Evolutionary conservation across 371 early-diverging fungal genomes (phyloP).

Genomic region (Capniomyces stellatus): DNA sequence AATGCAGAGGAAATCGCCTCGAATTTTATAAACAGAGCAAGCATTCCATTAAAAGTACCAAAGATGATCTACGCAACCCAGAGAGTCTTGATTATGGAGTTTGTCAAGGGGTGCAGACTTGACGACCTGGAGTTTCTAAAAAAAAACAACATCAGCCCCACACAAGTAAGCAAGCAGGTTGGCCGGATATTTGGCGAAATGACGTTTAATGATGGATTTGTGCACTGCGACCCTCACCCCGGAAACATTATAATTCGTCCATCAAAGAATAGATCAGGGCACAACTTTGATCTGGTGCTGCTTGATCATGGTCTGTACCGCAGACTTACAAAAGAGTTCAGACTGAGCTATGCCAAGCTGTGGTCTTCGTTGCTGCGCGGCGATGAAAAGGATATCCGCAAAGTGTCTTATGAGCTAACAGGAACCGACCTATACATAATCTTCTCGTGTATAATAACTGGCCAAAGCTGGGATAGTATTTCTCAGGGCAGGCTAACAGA

Average conservation of each 20-base stretch:
- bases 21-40: constrained; percentile 33
- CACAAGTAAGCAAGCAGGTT: constrained; percentile 50
- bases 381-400: constrained; percentile 30
- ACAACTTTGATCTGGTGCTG: constrained; percentile 73
- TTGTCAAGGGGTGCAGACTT: constrained; percentile 49
- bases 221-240: constrained; percentile 69
- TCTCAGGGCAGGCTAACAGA: constrained; percentile 25
- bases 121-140: constrained; percentile 54
- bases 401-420: constrained; percentile 35
- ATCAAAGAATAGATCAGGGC: constrained; percentile 18
- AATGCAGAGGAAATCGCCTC: constrained; percentile 43
- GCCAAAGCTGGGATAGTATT: constrained; percentile 61
- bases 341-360: constrained; percentile 68
- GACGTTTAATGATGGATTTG: constrained; percentile 76
- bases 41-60: constrained; percentile 28
- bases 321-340: constrained; percentile 45
- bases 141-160: constrained; percentile 45
- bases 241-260: constrained; percentile 57
- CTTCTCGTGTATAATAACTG: constrained; percentile 72
- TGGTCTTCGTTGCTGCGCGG: constrained; percentile 72
- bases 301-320: constrained; percentile 91
- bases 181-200: constrained; percentile 64
- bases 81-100: constrained; percentile 41
- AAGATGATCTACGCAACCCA: constrained; percentile 29
- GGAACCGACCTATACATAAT: constrained; percentile 60